A percentile compares a stretch with the other conserved stretches of the same genome.
These are phyloP conservation scores for Diaporthe sp. DNA, from an alignment of 2,329 filamentous ascomycete species.

Conservation along the genomic window DNA sequence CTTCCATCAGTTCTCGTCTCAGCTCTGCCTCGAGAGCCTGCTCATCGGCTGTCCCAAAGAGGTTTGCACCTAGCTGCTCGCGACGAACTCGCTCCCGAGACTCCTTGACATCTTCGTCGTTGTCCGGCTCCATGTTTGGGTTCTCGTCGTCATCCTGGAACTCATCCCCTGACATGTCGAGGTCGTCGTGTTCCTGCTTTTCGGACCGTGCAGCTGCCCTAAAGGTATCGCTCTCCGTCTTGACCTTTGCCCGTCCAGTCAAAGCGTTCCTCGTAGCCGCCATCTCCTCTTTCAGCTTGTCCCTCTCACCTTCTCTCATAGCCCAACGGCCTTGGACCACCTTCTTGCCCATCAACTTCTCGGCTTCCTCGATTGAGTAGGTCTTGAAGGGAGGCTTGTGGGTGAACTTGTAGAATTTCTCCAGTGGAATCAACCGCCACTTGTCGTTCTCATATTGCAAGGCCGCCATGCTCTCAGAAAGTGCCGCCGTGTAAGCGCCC, in stretches of 20 bases:
- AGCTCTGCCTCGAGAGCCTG: constrained; percentile 81
- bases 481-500: constrained; percentile 88
- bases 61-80: constrained; percentile 88
- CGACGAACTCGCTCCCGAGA: constrained; percentile 80
- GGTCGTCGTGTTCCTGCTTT: constrained; percentile 78
- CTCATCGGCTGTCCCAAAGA: constrained; percentile 81
- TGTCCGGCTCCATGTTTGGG: constrained; percentile 79
- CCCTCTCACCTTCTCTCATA: constrained; percentile 75
- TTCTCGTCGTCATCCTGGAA: constrained; percentile 93
- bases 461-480: constrained; percentile 88
- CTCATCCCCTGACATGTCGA: constrained; percentile 77
- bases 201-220: constrained; percentile 72
- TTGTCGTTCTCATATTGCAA: constrained; percentile 77
- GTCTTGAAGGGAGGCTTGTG: constrained; percentile 84
- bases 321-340: constrained; percentile 85
- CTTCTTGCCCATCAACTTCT: constrained; percentile 85
- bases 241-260: constrained; percentile 71
- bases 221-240: constrained; percentile 77
- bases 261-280: constrained; percentile 69
- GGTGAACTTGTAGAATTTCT: constrained; percentile 95
- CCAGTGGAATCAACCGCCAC: constrained; percentile 89
- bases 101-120: constrained; percentile 84
- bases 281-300: constrained; percentile 70
- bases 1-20: constrained; percentile 77
- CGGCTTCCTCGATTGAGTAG: constrained; percentile 86